Conservation (phyloP, 202 grass and related monocot genomes). For the Carex arenaria region DNA sequence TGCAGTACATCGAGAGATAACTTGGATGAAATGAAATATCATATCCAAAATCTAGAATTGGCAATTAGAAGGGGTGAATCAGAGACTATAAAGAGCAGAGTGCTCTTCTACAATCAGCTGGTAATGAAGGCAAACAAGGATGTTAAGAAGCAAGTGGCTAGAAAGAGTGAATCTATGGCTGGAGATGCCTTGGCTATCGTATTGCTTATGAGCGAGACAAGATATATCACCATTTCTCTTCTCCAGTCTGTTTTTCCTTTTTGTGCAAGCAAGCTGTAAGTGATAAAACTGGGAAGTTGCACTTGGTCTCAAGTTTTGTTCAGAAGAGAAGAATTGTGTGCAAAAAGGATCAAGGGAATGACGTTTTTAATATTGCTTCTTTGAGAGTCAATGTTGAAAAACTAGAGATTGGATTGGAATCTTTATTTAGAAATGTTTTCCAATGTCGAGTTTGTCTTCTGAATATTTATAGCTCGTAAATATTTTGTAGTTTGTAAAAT, state of each 20-base stretch:
- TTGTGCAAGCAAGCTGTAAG: slow-evolving; percentile 28
- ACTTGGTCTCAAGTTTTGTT: slow-evolving; percentile 27
- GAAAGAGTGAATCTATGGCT: slow-evolving; percentile 14
- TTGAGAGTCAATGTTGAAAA: slow-evolving; percentile 34
- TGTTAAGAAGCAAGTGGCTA: slow-evolving; percentile 28
- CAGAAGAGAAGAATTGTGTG: slow-evolving; percentile 30
- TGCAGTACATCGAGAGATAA: slow-evolving; percentile 39
- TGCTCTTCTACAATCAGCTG: slow-evolving; percentile 24
- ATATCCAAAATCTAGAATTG: slow-evolving; percentile 41
- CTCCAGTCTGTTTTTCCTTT: slow-evolving; percentile 30
- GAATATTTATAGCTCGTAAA: slow-evolving; percentile 56
- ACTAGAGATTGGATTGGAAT: slow-evolving; percentile 48
- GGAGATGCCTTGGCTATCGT: slow-evolving; percentile 10
- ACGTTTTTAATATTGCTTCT: slow-evolving; percentile 27
- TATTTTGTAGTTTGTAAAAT: background rate
- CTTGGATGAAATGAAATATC: slow-evolving; percentile 28
- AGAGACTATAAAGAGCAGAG: slow-evolving; percentile 22
- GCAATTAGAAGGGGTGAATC: slow-evolving; percentile 36
- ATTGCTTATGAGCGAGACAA: slow-evolving; percentile 37
- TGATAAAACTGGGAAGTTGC: slow-evolving; percentile 33
- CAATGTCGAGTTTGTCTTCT: slow-evolving; percentile 59
- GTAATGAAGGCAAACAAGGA: slow-evolving; percentile 44
- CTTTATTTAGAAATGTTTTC: slow-evolving; percentile 61
- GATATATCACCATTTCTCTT: slow-evolving; percentile 36
- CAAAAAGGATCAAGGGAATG: slow-evolving; percentile 43